A percentile compares a stretch with the other conserved stretches of the same genome.
Evolutionary conservation across 1,284 basidiomycete genomes (phyloP).

Genomic region (Cerrena zonata): DNA sequence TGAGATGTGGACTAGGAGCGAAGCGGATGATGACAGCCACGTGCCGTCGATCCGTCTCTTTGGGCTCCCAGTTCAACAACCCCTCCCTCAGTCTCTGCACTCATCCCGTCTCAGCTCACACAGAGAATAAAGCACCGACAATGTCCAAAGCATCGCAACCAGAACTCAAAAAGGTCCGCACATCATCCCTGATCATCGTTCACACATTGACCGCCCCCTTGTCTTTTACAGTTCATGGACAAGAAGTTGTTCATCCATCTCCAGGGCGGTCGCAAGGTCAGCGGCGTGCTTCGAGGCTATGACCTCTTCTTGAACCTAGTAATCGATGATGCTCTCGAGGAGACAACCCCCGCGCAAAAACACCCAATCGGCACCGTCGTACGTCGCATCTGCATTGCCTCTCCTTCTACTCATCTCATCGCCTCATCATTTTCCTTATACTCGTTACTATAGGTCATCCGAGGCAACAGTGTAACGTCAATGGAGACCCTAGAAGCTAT

Average conservation of each 20-base stretch:
- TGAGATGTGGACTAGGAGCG: neutral
- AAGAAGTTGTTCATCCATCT: slow-evolving; percentile 93
- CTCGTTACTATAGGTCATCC: too few relatives aligned
- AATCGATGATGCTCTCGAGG: slow-evolving; percentile 91
- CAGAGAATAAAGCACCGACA: slow-evolving; percentile 13
- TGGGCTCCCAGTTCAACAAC: neutral
- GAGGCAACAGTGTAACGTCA: slow-evolving; percentile 89
- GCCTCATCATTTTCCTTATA: too few relatives aligned
- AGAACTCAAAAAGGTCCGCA: slow-evolving; percentile 82
- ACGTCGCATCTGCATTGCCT: slow-evolving; percentile 30
- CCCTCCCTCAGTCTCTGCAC: neutral
- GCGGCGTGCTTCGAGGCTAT: slow-evolving; percentile 92
- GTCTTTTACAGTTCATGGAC: slow-evolving; percentile 86
- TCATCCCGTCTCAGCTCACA: neutral
- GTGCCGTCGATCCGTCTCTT: neutral
- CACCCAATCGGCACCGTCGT: slow-evolving; percentile 87
- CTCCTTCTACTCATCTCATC: neutral
- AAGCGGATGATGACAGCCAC: slow-evolving; percentile 1
- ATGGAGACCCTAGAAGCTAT: slow-evolving; percentile 78
- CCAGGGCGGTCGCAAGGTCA: slow-evolving; percentile 93
- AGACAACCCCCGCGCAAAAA: slow-evolving; percentile 84
- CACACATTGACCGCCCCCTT: slow-evolving; percentile 3
- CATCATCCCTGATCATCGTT: slow-evolving; percentile 3
- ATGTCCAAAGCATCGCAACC: slow-evolving; percentile 92
- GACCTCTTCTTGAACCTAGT: slow-evolving; percentile 99